Base-by-base conservation (phyloP, 208 protist genomes). In the Tritrichomonas musculus region DNA sequence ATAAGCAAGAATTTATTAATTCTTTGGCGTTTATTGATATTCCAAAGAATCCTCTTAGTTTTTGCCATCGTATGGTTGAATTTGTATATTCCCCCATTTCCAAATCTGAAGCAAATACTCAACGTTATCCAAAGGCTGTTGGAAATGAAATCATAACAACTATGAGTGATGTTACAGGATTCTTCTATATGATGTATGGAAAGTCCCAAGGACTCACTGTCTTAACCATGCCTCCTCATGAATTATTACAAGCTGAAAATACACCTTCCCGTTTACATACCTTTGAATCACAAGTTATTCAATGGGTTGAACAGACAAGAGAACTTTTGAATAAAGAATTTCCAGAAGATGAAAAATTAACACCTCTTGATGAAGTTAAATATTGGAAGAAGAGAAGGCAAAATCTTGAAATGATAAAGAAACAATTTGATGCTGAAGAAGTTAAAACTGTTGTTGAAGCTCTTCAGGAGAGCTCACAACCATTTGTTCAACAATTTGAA, bases 81-180 rank as follows among this genome's bases (percentile, higher is more conserved):
- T 44, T 57, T 33, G 77, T 88, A 27, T 88, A 57, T 60, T 53
- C 47, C 9, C 77, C 77, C 53, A 44, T 88, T 60, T 44, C 77
- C 13, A 88, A 88, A 57, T 57, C 77, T 39, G 47, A 88, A 50
- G 57, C 20, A 41, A 88, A 88, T 57, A 60, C n/a, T 44, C 33
- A 25, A 53, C 77, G 47, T 53, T 88, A 41, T 36, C 96, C 97
- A n/a, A 97, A 98, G 92, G 97, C 98, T 47, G 96, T 97, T 27
- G 94, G 96, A 8, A 95, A 95, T 69, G 97, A 98, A 93, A 96
- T 99, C 53, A 97, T 98, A 94, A 97, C 96, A 50, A 96, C 97
- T 44, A 93, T 95, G 72, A 93, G 94, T 93, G 60, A 92, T 25
- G 93, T 95, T 69, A 53, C 94, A n/a, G 93, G 94, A 22, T n/a